Evolutionary conservation across 441 rosid species (phyloP).

Genomic region (Erodium moschatum): DNA sequence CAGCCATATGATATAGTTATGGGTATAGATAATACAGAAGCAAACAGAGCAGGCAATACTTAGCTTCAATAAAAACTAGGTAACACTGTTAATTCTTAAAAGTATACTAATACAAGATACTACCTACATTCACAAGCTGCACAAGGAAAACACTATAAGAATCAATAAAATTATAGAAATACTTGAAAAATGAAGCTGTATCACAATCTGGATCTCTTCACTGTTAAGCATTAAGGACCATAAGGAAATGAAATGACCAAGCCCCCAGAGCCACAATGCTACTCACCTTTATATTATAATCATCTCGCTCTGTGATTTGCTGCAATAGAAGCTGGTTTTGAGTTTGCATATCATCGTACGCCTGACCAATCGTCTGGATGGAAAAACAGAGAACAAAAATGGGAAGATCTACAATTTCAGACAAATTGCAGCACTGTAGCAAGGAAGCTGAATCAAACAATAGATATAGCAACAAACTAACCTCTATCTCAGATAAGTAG

Average conservation of each 20-base stretch:
- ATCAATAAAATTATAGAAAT: constrained; percentile 4
- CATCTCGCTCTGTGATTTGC: constrained; percentile 96
- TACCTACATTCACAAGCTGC: not conserved
- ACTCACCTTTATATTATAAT: constrained; percentile 87
- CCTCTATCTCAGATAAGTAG: constrained; percentile 91
- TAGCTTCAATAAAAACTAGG: not conserved
- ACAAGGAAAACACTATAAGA: not conserved
- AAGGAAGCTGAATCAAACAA: constrained; percentile 5
- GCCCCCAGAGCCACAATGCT: not conserved
- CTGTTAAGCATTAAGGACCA: not conserved
- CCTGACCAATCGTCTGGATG: constrained; percentile 78
- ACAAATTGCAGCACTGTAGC: constrained; percentile 13
- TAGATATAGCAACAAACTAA: constrained; percentile 26
- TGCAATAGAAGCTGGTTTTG: constrained; percentile 90
- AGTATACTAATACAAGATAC: not conserved
- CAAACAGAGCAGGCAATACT: not conserved
- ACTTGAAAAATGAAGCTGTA: not conserved
- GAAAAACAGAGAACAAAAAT: constrained; percentile 22
- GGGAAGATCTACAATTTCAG: constrained; percentile 24
- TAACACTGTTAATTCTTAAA: not conserved
- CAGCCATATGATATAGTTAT: no score
- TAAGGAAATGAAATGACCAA: constrained; percentile 4
- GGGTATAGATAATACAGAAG: no score
- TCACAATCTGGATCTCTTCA: not conserved
- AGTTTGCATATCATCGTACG: constrained; percentile 88